Conservation (phyloP, 345 rosid species). For the Salix arbutifolia region DNA sequence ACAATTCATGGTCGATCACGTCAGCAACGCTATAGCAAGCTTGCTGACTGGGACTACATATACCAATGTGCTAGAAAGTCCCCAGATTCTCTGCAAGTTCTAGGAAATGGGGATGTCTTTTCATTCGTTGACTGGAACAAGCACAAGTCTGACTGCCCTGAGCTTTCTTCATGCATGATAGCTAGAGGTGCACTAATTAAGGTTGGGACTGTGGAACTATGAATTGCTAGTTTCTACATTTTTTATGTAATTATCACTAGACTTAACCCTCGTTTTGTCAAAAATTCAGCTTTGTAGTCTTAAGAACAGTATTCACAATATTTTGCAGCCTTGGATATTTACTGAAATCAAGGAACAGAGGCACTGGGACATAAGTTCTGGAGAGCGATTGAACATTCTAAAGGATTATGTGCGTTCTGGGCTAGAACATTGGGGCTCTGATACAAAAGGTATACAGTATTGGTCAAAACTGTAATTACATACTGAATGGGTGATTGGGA, state of each 20-base stretch:
- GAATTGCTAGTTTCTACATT: background rate
- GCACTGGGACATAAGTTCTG: conserved; percentile 89
- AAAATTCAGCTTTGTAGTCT: background rate
- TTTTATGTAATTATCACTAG: background rate
- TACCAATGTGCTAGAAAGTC: conserved; percentile 65
- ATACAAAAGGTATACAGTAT: conserved; percentile 54
- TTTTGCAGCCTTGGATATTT: conserved; percentile 91
- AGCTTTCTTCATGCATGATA: conserved; percentile 83
- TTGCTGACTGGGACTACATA: conserved; percentile 91
- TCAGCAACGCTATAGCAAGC: conserved; percentile 86
- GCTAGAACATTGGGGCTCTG: conserved; percentile 96
- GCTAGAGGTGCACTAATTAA: conserved; percentile 90
- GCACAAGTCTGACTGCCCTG: conserved; percentile 65
- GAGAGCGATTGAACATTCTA: conserved; percentile 71
- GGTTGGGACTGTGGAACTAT: conserved; percentile 29
- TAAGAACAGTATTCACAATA: conserved; percentile 3
- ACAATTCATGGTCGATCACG: conserved; percentile 92
- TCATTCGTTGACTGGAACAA: conserved; percentile 85
- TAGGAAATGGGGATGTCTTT: conserved; percentile 84
- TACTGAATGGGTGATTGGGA: background rate
- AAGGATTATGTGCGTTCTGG: conserved; percentile 79
- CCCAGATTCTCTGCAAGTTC: conserved; percentile 55
- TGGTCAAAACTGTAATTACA: background rate
- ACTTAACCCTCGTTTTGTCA: background rate
- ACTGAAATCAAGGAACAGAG: conserved; percentile 97